These are phyloP conservation scores for Bryopsis sp. DNA, from an alignment of 139 green algal genomes.

Conservation along the genomic window DNA sequence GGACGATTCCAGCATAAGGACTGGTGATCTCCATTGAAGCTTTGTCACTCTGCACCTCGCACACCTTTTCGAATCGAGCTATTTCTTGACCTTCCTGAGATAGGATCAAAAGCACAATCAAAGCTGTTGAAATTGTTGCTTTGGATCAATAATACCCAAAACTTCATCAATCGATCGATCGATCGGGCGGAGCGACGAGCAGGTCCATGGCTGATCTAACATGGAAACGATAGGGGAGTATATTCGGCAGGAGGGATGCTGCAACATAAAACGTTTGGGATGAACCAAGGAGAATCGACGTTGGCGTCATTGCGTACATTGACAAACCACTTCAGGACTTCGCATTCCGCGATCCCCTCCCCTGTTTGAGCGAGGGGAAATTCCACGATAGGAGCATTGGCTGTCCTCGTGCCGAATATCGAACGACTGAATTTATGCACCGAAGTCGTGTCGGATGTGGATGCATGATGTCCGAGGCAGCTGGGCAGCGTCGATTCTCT, in stretches of 20 bases:
- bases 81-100: conserved; percentile 56
- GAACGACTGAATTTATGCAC: no score
- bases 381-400: no score
- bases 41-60: conserved; percentile 90
- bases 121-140: not conserved
- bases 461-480: no score
- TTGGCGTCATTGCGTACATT: conserved; percentile 26
- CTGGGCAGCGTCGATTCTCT: no score
- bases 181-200: no score
- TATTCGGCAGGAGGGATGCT: not conserved
- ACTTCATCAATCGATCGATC: not conserved
- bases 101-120: not conserved
- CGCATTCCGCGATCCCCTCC: conserved; percentile 90
- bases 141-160: not conserved
- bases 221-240: conserved; percentile 12
- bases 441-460: no score
- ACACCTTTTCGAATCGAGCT: conserved; percentile 69
- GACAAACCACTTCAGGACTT: conserved; percentile 81
- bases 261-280: not conserved
- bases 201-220: not conserved
- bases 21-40: conserved; percentile 85
- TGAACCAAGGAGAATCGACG: not conserved
- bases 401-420: no score
- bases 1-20: conserved; percentile 55
- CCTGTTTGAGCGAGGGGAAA: conserved; percentile 62